Percentiles rank a stretch among this genome's conserved stretches.
Conservation (phyloP, 2,329 filamentous ascomycete species). For the Paecilomyces formosus region DNA sequence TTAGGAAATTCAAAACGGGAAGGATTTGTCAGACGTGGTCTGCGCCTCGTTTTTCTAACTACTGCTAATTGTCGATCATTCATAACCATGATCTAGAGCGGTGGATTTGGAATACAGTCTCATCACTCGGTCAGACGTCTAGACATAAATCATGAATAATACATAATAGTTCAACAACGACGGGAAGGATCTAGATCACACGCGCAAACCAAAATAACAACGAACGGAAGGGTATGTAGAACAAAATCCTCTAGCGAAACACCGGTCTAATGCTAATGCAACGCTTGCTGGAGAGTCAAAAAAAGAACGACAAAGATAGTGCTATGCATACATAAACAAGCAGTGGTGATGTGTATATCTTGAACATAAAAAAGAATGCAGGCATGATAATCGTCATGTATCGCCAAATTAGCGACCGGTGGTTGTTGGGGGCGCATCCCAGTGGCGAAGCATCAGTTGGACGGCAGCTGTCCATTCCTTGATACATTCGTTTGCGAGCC, state of each 20-base stretch:
- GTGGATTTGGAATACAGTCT: too few species aligned
- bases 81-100: too few species aligned
- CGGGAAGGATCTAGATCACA: not conserved
- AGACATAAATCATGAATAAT: not conserved
- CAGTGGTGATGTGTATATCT: not conserved
- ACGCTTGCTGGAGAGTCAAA: not conserved
- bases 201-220: not conserved
- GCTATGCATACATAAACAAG: not conserved
- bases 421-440: slow-evolving; percentile 52
- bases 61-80: too few species aligned
- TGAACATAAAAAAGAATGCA: not conserved
- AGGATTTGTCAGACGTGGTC: too few species aligned
- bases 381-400: not conserved
- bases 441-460: slow-evolving; percentile 60
- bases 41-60: too few species aligned
- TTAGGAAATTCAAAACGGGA: too few species aligned
- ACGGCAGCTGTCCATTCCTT: slow-evolving; percentile 62
- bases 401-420: slow-evolving; percentile 16
- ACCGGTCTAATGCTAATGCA: not conserved
- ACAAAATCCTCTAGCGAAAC: not conserved
- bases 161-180: not conserved
- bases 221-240: not conserved
- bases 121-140: not conserved
- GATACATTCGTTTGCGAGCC: slow-evolving; percentile 56
- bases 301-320: not conserved